Base-by-base conservation (phyloP, 805 yeast species). In the Candida xyloterini region DNA sequence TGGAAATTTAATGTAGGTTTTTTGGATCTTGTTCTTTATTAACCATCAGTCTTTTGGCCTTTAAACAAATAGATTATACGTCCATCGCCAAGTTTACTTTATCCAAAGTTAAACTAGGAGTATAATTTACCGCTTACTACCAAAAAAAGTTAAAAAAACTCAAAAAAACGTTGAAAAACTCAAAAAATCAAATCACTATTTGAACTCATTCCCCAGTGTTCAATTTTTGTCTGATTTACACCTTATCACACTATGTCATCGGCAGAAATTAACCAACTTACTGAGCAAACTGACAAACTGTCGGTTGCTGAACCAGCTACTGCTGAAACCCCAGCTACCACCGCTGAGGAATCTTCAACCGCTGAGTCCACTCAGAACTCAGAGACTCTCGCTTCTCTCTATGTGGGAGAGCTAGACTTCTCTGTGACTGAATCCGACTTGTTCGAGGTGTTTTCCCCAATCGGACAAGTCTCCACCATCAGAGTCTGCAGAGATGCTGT, bases 401-500 rank as follows among this genome's bases (percentile, higher is more conserved):
- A 93, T 71, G 98, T 93, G 62, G 98, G 99, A 62, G 99, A 93
- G 73, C 81, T 93, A 59, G 95, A 87, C 67, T 86, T 90, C 50
- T 66, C 84, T 32, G 95, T 93, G 56, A 85, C 88, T 56, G 99
- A 93, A 76, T 95, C 98, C 47, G 76, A 84, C 57, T 79, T 93
- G 62, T 93, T 85, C 65, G 99, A 93, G 74, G 74, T 90, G 59
- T 93, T 93, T 75, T 85, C 95, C 51, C 89, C 86, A 62, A 76
- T 91, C 57, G 99, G 98, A 55, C 89, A 87, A 60, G 98, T 93
- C 46, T 79, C 96, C 23, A 87, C 96, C 48, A 90, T 93, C 67
- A 90, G 98, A 74, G 96, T 93, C 51, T 93, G 99, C 76, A 91
- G 99, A 73, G 98, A 93, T 65, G 95, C 97, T 55, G 84, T 93